These are phyloP conservation scores for Gaertneriomyces semiglobifer DNA, from an alignment of 192 early-diverging fungal species.

Conservation along the genomic window DNA sequence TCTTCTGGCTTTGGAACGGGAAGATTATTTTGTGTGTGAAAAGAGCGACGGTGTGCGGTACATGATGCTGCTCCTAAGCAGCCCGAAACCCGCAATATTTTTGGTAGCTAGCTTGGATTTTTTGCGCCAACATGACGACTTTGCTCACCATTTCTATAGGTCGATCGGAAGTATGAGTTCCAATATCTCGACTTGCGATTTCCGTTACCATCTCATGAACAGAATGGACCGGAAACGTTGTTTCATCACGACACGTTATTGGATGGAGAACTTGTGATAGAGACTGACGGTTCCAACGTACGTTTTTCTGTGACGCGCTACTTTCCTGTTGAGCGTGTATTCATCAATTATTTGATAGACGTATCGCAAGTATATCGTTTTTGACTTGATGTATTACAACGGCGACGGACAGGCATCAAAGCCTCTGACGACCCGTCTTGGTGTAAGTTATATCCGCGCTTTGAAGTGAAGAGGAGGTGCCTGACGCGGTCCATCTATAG, in stretches of 20 bases:
- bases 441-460: slow-evolving; percentile 44
- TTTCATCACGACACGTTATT: slow-evolving; percentile 75
- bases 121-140: background rate
- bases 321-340: background rate
- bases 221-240: slow-evolving; percentile 21
- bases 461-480: no score
- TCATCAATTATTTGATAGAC: slow-evolving; percentile 1
- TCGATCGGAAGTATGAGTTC: slow-evolving; percentile 85
- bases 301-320: background rate
- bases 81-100: slow-evolving; percentile 33
- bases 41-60: slow-evolving; percentile 58
- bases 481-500: slow-evolving; percentile 26
- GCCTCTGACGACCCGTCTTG: slow-evolving; percentile 64
- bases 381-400: slow-evolving; percentile 66
- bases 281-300: slow-evolving; percentile 51
- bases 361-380: slow-evolving; percentile 35
- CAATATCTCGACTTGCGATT: slow-evolving; percentile 52
- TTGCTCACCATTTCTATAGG: slow-evolving; percentile 25
- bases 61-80: slow-evolving; percentile 34
- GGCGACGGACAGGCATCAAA: slow-evolving; percentile 51
- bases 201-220: slow-evolving; percentile 39
- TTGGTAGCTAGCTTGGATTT: slow-evolving; percentile 27
- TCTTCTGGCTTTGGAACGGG: slow-evolving; percentile 42
- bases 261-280: slow-evolving; percentile 88
- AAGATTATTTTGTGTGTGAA: slow-evolving; percentile 57